Evolutionary conservation across 768 basidiomycete species (phyloP).

Genomic region (Kwoniella sp.): DNA sequence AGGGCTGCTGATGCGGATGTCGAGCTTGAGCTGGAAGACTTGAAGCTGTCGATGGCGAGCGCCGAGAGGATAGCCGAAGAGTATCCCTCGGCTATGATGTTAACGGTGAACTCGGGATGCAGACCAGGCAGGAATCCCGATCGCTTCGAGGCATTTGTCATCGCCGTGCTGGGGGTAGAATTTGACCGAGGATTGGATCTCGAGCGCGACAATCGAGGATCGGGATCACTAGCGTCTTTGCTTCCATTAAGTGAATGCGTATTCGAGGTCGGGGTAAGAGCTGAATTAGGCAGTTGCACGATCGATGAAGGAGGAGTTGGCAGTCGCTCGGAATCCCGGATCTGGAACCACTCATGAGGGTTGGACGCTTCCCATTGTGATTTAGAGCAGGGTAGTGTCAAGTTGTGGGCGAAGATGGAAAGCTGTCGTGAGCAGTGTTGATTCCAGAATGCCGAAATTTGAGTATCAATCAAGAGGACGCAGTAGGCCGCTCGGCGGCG

Average conservation of each 20-base stretch:
- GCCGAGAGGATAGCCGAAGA: constrained; percentile 32
- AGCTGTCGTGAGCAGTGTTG: constrained; percentile 43
- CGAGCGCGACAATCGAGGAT: not conserved
- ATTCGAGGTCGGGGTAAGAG: not conserved
- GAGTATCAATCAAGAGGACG: constrained; percentile 44
- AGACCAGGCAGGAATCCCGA: constrained; percentile 37
- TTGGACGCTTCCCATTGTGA: constrained; percentile 40
- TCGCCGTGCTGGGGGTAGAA: not conserved
- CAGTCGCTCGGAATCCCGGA: constrained; percentile 10
- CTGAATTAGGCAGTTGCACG: constrained; percentile 5
- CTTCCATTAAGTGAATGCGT: no score
- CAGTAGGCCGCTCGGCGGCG: constrained; percentile 45
- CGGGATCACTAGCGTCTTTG: not conserved
- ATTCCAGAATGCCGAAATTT: constrained; percentile 45
- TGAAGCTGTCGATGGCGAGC: constrained; percentile 13
- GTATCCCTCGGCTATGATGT: constrained; percentile 34
- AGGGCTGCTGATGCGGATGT: not conserved
- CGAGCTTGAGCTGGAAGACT: not conserved
- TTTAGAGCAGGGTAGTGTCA: constrained; percentile 37
- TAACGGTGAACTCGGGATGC: constrained; percentile 43
- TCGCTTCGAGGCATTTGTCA: not conserved
- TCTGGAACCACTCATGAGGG: constrained; percentile 38
- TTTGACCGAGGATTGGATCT: not conserved
- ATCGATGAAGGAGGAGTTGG: constrained; percentile 4
- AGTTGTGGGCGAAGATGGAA: constrained; percentile 45